Evolutionary conservation across 2,329 filamentous ascomycete genomes (phyloP).

Genomic region (Alternaria sp.): DNA sequence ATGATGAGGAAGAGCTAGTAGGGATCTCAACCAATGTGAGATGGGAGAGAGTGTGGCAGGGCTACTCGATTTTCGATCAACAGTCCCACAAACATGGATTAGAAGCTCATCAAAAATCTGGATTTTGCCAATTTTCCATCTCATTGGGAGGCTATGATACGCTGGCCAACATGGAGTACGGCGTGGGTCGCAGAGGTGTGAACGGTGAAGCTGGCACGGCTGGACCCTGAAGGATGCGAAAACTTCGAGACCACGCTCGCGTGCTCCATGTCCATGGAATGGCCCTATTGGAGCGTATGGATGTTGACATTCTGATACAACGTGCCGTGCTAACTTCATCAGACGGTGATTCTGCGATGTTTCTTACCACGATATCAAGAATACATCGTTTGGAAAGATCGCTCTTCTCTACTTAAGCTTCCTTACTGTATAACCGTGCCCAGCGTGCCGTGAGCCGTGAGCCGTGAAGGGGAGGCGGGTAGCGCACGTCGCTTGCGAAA

Average conservation of each 20-base stretch:
- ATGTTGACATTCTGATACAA: conserved; percentile 1
- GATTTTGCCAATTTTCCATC: no score
- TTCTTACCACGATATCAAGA: neutral
- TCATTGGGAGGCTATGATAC: no score
- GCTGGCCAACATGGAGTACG: no score
- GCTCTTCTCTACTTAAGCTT: neutral
- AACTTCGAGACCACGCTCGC: neutral
- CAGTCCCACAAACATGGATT: no score
- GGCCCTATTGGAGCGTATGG: neutral
- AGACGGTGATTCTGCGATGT: neutral
- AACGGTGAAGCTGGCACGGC: conserved; percentile 15
- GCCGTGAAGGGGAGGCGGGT: conserved; percentile 8
- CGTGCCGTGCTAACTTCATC: neutral
- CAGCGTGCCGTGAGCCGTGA: neutral
- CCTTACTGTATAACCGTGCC: conserved; percentile 4
- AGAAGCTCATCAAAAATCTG: no score
- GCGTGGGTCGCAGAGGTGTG: conserved; percentile 12
- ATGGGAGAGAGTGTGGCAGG: no score
- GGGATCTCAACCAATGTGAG: no score
- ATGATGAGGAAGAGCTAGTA: no score
- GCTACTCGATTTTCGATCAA: no score
- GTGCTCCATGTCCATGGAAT: neutral
- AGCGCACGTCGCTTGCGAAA: conserved; percentile 5
- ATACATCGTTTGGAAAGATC: neutral
- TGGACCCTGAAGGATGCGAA: conserved; percentile 6